These are phyloP conservation scores for Pythium brassicae DNA, from an alignment of 352 stramenopile species.

Conservation along the genomic window DNA sequence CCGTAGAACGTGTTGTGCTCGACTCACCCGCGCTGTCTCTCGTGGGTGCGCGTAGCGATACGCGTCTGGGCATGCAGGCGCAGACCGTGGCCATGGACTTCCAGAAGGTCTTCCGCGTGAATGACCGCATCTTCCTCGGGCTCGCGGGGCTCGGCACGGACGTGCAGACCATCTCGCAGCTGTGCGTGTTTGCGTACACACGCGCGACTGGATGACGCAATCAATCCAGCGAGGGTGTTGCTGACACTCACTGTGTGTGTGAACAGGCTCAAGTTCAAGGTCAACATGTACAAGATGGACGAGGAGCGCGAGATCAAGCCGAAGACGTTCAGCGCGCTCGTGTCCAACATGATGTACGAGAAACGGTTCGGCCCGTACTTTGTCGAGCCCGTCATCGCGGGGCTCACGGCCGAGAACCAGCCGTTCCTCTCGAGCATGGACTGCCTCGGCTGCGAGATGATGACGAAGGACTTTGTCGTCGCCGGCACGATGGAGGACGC, in stretches of 20 bases:
- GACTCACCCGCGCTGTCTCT: no score
- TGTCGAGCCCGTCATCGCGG: conserved; percentile 97
- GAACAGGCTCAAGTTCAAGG: conserved; percentile 85
- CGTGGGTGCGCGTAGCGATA: conserved; percentile 70
- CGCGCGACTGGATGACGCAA: no score
- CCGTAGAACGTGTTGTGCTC: no score
- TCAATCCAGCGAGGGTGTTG: no score
- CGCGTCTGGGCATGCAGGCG: conserved; percentile 94
- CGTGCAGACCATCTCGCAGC: conserved; percentile 96
- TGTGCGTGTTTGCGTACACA: conserved; percentile 46
- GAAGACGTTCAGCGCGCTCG: conserved; percentile 94
- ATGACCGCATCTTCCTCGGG: conserved; percentile 94
- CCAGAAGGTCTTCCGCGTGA: conserved; percentile 98
- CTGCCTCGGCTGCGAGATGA: conserved; percentile 95
- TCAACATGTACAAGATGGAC: conserved; percentile 98
- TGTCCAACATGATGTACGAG: conserved; percentile 98
- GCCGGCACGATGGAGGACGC: conserved; percentile 96
- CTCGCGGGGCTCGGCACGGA: conserved; percentile 97
- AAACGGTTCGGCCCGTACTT: conserved; percentile 99
- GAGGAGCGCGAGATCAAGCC: conserved; percentile 99
- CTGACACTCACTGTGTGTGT: no score
- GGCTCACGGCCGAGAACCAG: conserved; percentile 92
- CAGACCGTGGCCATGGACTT: conserved; percentile 98
- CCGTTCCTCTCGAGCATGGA: conserved; percentile 98
- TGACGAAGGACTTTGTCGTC: conserved; percentile 98